A percentile compares a stretch with the other conserved stretches of the same genome.
These are phyloP conservation scores for Fimicolochytrium jonesii DNA, from an alignment of 192 early-diverging fungal genomes.

Conservation along the genomic window DNA sequence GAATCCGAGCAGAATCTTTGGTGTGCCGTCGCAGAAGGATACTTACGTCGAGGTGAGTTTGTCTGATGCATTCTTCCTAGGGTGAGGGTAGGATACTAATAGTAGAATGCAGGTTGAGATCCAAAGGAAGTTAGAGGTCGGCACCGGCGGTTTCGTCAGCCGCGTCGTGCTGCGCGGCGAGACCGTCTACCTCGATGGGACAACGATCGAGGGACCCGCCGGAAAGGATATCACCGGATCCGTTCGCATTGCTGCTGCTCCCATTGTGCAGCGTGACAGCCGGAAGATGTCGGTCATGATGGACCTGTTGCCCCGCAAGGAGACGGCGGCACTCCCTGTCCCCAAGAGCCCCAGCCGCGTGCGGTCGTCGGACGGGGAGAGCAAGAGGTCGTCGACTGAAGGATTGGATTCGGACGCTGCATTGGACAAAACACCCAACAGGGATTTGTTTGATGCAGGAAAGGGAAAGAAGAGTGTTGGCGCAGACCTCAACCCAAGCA, in stretches of 20 bases:
- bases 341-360: background rate
- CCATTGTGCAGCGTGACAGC: constrained; percentile 10
- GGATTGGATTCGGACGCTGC: too few relatives aligned
- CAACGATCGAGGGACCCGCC: constrained; percentile 43
- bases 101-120: constrained; percentile 59
- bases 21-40: constrained; percentile 85
- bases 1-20: constrained; percentile 88
- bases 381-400: too few relatives aligned
- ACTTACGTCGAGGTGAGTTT: constrained; percentile 77
- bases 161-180: constrained; percentile 86
- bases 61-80: background rate
- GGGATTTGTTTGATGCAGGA: too few relatives aligned
- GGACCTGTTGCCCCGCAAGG: background rate
- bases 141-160: constrained; percentile 69
- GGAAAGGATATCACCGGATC: constrained; percentile 53
- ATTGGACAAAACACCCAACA: too few relatives aligned
- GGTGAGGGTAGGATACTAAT: background rate
- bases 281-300: constrained; percentile 14
- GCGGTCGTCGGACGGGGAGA: too few relatives aligned
- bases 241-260: constrained; percentile 35
- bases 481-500: too few relatives aligned
- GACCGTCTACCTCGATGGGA: constrained; percentile 85
- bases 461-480: too few relatives aligned
- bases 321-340: background rate
- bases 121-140: constrained; percentile 56